Percentiles rank a stretch among this genome's conserved stretches.
These are phyloP conservation scores for Lentinula novae-zelandiae DNA, from an alignment of 1,284 basidiomycete species.

Conservation along the genomic window DNA sequence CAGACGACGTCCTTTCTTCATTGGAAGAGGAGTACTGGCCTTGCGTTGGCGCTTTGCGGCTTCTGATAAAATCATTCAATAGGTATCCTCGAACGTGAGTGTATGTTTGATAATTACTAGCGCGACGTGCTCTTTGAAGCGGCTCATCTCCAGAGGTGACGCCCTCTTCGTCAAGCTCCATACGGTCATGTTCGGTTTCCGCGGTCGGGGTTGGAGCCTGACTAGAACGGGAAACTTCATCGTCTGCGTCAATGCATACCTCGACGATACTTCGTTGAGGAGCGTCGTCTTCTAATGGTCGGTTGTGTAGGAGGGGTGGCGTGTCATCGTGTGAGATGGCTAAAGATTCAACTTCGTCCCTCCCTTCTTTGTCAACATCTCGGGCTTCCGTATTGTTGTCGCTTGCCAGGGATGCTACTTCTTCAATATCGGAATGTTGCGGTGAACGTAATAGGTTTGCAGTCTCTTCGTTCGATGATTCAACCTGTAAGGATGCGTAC, in stretches of 20 bases:
- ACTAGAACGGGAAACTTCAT: slow-evolving; percentile 3
- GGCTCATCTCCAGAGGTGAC: slow-evolving; percentile 28
- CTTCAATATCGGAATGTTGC: slow-evolving; percentile 6
- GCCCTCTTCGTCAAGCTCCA: slow-evolving; percentile 23
- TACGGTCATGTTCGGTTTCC: slow-evolving; percentile 24
- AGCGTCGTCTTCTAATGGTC: neutral
- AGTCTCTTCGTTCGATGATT: neutral
- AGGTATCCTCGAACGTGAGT: neutral
- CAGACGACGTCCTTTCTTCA: slow-evolving; percentile 26
- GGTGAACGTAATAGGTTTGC: neutral
- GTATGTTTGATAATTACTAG: slow-evolving; percentile 24
- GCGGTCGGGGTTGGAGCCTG: slow-evolving; percentile 1
- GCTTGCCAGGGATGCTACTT: slow-evolving; percentile 5
- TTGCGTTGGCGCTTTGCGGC: slow-evolving; percentile 5
- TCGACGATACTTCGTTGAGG: neutral
- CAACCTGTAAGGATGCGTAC: neutral
- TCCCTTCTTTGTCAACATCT: slow-evolving; percentile 7
- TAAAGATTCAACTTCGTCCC: slow-evolving; percentile 10
- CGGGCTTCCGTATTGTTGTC: too few species aligned
- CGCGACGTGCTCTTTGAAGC: slow-evolving; percentile 23
- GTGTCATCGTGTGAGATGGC: neutral
- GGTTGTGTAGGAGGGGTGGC: neutral
- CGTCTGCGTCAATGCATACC: neutral
- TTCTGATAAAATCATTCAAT: neutral
- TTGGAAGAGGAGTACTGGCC: slow-evolving; percentile 23